Conservation (phyloP, 495 filamentous ascomycete species). For the Tuber calosporum region DNA sequence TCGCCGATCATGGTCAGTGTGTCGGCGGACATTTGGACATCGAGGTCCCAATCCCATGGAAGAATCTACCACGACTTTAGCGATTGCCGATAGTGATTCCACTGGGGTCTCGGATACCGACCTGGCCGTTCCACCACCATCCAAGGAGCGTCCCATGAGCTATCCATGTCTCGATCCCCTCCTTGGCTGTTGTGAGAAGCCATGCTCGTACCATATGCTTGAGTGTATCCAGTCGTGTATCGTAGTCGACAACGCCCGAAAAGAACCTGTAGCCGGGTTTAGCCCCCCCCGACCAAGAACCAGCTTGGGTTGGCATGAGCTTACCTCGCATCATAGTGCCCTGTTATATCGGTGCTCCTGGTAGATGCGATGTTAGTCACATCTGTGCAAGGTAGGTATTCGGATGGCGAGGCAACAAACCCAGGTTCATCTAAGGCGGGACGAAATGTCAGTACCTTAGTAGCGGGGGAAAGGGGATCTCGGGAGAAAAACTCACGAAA, state of each 20-base stretch:
- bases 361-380: neutral
- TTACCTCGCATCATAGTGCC: conserved; percentile 37
- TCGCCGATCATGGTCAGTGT: conserved; percentile 58
- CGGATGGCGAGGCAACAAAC: conserved; percentile 24
- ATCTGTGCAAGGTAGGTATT: neutral
- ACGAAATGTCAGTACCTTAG: conserved; percentile 16
- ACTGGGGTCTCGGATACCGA: conserved; percentile 30
- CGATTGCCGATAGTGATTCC: neutral
- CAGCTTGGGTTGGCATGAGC: neutral
- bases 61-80: conserved; percentile 49
- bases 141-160: conserved; percentile 79
- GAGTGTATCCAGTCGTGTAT: conserved; percentile 56
- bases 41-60: conserved; percentile 86
- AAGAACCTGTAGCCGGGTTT: conserved; percentile 50
- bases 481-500: conserved; percentile 32
- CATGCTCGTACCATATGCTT: conserved; percentile 66
- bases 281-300: neutral
- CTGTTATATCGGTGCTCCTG: conserved; percentile 26
- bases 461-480: neutral
- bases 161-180: conserved; percentile 74
- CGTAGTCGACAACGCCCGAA: conserved; percentile 53
- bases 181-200: conserved; percentile 56
- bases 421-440: conserved; percentile 39
- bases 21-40: conserved; percentile 63
- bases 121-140: conserved; percentile 85